phyloP scores from a whole-genome alignment of 2,329 filamentous ascomycete genomes.

The Dactylellina sp. region DNA sequence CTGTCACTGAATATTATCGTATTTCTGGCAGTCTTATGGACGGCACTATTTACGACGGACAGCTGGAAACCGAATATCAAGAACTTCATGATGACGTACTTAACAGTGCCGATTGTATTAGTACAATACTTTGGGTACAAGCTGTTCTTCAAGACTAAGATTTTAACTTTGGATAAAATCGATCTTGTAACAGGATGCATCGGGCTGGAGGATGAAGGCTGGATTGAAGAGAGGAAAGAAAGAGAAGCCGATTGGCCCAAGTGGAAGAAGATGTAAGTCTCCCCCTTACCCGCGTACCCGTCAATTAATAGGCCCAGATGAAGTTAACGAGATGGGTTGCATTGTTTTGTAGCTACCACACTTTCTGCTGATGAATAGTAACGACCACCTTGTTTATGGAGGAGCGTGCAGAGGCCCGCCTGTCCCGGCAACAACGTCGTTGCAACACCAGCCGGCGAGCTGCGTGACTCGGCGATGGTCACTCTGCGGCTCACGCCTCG shows the following conservation, averaged over 20 bases:
- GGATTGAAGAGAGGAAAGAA: slow-evolving; percentile 51
- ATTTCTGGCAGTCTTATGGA: slow-evolving; percentile 49
- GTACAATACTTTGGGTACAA: slow-evolving; percentile 55
- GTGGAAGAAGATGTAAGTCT: slow-evolving; percentile 54
- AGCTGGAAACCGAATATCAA: slow-evolving; percentile 55
- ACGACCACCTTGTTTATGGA: no score
- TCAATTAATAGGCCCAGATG: not conserved
- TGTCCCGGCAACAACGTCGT: not conserved
- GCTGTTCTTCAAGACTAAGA: slow-evolving; percentile 53
- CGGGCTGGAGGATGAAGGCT: slow-evolving; percentile 48
- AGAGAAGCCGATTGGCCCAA: slow-evolving; percentile 53
- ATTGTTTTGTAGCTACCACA: slow-evolving; percentile 39
- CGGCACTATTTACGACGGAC: slow-evolving; percentile 45
- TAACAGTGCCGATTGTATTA: slow-evolving; percentile 49
- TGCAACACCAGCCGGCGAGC: not conserved
- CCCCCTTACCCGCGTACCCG: not conserved
- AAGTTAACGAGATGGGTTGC: not conserved
- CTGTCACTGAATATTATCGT: slow-evolving; percentile 48
- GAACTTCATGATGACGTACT: slow-evolving; percentile 56
- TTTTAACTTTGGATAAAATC: slow-evolving; percentile 43
- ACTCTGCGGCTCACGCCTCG: not conserved
- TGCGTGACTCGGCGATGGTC: not conserved
- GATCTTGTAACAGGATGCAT: slow-evolving; percentile 50
- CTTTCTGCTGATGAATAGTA: slow-evolving; percentile 31
- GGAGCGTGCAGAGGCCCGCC: slow-evolving; percentile 1